Evolutionary conservation across 2,329 filamentous ascomycete species (phyloP).

Genomic region (Penicillium sp.): DNA sequence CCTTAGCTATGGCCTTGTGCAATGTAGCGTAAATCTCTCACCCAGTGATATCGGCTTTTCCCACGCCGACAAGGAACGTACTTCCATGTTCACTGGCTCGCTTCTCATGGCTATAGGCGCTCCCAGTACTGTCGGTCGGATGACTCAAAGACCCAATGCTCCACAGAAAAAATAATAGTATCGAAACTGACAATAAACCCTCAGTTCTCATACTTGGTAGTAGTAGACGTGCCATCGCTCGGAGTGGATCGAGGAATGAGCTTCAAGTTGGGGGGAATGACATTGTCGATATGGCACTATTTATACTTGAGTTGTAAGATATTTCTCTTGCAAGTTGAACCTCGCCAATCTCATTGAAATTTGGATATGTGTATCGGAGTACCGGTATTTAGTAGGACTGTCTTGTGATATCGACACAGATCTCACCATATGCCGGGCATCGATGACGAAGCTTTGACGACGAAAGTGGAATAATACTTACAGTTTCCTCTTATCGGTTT

Average conservation of each 20-base stretch:
- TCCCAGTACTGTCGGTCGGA: neutral
- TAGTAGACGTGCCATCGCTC: neutral
- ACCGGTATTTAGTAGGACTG: neutral
- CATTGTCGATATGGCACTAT: neutral
- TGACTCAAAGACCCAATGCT: neutral
- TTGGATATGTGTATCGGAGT: too few species aligned
- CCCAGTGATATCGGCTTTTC: constrained; percentile 1
- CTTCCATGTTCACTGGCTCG: neutral
- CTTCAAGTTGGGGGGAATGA: neutral
- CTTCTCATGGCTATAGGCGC: neutral
- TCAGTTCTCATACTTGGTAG: neutral
- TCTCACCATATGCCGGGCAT: neutral
- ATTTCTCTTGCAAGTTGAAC: neutral
- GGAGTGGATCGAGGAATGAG: neutral
- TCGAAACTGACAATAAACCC: neutral
- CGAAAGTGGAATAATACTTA: neutral
- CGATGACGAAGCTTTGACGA: neutral
- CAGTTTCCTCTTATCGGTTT: neutral
- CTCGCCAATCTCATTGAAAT: too few species aligned
- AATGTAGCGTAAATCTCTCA: neutral
- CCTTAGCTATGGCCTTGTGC: neutral
- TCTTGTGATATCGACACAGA: neutral
- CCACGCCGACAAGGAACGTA: neutral
- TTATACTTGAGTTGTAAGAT: neutral
- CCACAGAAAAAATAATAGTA: neutral